Percentiles rank a stretch among this genome's conserved stretches.
Conservation (phyloP, 306 rosid genomes). For the Hippophae gyantsensis region DNA sequence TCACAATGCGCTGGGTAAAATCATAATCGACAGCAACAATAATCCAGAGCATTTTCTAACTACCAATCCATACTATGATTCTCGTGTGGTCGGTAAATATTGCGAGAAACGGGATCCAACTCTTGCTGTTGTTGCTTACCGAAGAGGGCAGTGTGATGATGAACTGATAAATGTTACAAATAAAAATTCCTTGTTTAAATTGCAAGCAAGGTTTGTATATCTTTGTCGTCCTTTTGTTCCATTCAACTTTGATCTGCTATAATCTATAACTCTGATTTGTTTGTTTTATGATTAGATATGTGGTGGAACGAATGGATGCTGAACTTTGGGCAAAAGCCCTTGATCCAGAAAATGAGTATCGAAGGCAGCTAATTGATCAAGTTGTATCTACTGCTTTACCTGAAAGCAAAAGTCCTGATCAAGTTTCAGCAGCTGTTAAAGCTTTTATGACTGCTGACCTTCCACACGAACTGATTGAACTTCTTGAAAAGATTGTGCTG, state of each 20-base stretch:
- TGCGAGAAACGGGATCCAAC: conserved; percentile 98
- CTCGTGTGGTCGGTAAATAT: conserved; percentile 96
- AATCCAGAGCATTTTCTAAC: conserved; percentile 99
- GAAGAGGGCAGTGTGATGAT: conserved; percentile 94
- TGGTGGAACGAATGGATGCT: conserved; percentile 92
- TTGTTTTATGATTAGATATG: conserved; percentile 51
- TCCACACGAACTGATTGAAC: conserved; percentile 96
- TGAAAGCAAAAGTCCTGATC: conserved; percentile 98
- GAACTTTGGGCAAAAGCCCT: conserved; percentile 95
- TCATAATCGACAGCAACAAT: conserved; percentile 91
- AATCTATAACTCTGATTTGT: not conserved
- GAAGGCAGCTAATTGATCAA: conserved; percentile 94
- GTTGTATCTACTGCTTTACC: conserved; percentile 95
- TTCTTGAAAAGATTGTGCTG: conserved; percentile 97
- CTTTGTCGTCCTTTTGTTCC: not conserved
- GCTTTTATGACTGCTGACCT: conserved; percentile 99
- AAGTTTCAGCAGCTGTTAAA: conserved; percentile 97
- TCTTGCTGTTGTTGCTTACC: conserved; percentile 91
- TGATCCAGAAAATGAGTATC: conserved; percentile 65
- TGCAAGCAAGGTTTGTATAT: conserved; percentile 84
- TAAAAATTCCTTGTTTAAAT: conserved; percentile 90
- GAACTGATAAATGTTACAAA: conserved; percentile 88
- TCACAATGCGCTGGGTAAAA: conserved; percentile 96
- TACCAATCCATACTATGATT: conserved; percentile 95
- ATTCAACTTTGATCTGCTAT: not conserved